These are phyloP conservation scores for Phytophthora tentaculata DNA, from an alignment of 352 stramenopile species.

Conservation along the genomic window DNA sequence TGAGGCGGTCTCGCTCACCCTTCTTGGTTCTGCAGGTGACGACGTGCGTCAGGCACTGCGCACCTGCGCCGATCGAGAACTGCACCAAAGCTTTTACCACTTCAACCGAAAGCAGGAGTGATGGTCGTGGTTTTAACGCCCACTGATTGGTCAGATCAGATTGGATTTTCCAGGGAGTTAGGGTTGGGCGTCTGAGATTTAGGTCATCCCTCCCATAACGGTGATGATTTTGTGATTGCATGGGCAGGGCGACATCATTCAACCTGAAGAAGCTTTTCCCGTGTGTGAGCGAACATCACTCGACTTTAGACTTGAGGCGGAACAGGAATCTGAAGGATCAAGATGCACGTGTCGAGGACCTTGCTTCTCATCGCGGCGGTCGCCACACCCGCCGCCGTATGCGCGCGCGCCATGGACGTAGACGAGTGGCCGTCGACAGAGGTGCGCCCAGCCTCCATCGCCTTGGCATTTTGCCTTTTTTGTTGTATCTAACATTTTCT, in stretches of 20 bases:
- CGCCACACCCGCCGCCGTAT: constrained; percentile 17
- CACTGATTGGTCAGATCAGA: constrained; percentile 34
- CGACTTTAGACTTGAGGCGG: constrained; percentile 27
- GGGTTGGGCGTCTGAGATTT: constrained; percentile 1
- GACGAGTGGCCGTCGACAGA: constrained; percentile 85
- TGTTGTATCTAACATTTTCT: constrained; percentile 12
- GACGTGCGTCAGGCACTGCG: background rate
- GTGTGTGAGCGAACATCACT: constrained; percentile 20
- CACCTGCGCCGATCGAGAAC: constrained; percentile 12
- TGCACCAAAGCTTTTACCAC: constrained; percentile 15
- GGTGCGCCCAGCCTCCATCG: constrained; percentile 40
- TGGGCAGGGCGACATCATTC: constrained; percentile 25
- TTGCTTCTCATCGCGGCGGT: constrained; percentile 32
- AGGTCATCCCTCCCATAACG: constrained; percentile 26
- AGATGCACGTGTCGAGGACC: constrained; percentile 29
- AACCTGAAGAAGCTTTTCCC: constrained; percentile 34
- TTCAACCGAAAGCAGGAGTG: constrained; percentile 18
- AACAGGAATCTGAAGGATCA: constrained; percentile 24
- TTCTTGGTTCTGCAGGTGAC: background rate
- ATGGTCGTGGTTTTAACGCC: constrained; percentile 9
- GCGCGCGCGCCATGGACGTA: constrained; percentile 71
- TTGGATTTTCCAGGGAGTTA: constrained; percentile 31
- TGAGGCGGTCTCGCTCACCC: too few species aligned
- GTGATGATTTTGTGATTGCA: background rate
- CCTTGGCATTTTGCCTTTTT: background rate